phyloP scores from a whole-genome alignment of 225 moss, liverwort and hornwort genomes.

The Sphagnum tenellum region DNA sequence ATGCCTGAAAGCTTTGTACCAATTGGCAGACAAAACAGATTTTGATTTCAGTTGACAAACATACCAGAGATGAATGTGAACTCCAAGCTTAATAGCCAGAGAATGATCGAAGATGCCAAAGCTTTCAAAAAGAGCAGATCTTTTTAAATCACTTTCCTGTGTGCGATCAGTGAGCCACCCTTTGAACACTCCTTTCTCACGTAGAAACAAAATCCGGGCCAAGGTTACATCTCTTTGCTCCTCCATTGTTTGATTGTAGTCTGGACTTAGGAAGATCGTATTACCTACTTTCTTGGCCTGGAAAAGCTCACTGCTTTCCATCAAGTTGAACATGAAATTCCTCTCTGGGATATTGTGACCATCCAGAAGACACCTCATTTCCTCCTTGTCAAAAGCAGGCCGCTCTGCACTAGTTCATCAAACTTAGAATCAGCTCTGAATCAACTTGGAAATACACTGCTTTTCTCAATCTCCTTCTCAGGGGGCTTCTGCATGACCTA shows the following conservation, averaged over 20 bases:
- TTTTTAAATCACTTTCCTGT: slow-evolving; percentile 30
- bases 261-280: slow-evolving; percentile 33
- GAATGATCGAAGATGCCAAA: slow-evolving; percentile 67
- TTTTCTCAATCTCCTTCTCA: background rate
- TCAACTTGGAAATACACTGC: background rate
- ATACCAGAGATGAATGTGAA: slow-evolving; percentile 73
- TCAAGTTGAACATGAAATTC: slow-evolving; percentile 35
- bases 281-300: slow-evolving; percentile 45
- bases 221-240: slow-evolving; percentile 48
- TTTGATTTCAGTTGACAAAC: too few species aligned
- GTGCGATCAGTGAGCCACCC: slow-evolving; percentile 37
- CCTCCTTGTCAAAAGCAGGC: slow-evolving; percentile 33
- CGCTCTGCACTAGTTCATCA: slow-evolving; percentile 15
- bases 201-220: slow-evolving; percentile 43
- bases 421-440: background rate
- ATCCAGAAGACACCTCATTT: slow-evolving; percentile 62
- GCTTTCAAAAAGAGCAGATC: slow-evolving; percentile 49
- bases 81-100: slow-evolving; percentile 52
- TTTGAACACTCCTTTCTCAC: slow-evolving; percentile 39
- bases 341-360: slow-evolving; percentile 58
- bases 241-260: slow-evolving; percentile 40
- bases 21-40: too few species aligned
- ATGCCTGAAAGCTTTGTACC: too few species aligned
- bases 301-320: slow-evolving; percentile 51
- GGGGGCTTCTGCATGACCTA: too few species aligned